Evolutionary conservation across 148 eudicot species (phyloP).

Genomic region (Chenopodium suecicum): DNA sequence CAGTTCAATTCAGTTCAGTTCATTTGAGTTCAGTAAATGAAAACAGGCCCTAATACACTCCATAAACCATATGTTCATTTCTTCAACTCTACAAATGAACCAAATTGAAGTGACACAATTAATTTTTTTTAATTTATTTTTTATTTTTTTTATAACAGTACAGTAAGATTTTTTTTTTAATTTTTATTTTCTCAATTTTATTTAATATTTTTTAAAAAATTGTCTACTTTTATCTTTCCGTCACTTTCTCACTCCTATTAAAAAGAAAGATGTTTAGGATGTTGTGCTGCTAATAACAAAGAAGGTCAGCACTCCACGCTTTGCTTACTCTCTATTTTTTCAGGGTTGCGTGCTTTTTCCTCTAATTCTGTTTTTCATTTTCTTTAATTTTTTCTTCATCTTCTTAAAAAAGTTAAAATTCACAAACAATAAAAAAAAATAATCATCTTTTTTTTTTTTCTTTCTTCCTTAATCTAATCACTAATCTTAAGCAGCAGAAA

Average conservation of each 20-base stretch:
- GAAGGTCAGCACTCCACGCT: not conserved
- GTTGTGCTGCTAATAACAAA: not conserved
- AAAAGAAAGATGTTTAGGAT: no score
- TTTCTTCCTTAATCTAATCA: conserved; percentile 9
- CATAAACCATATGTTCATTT: no score
- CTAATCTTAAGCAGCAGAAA: not conserved
- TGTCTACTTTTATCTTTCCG: not conserved
- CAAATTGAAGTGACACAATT: no score
- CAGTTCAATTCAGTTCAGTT: no score
- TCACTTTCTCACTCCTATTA: not conserved
- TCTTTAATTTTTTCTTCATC: not conserved
- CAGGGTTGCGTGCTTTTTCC: conserved; percentile 43
- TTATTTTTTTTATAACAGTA: no score
- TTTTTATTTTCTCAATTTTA: no score
- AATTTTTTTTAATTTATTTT: no score
- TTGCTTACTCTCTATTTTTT: not conserved
- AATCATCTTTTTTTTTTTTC: not conserved
- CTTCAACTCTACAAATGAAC: no score
- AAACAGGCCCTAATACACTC: no score
- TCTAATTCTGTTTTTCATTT: conserved; percentile 22
- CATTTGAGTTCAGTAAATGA: no score
- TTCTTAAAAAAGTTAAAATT: not conserved
- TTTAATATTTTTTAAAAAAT: no score
- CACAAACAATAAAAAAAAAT: not conserved
- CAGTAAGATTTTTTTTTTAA: no score